phyloP scores from a whole-genome alignment of 768 basidiomycete genomes.

The Tulasnella sp. region DNA sequence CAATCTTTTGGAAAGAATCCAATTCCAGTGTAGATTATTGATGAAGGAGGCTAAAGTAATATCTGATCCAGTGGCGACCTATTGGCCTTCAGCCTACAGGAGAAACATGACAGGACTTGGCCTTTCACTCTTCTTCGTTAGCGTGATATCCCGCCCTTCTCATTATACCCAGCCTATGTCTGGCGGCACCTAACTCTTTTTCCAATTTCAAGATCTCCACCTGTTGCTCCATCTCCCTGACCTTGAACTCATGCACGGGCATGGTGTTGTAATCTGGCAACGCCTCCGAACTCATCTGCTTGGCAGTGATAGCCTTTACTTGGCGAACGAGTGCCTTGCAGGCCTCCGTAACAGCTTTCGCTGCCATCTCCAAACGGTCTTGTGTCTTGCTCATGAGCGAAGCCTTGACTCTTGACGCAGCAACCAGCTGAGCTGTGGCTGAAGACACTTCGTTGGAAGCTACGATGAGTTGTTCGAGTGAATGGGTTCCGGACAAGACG shows the following conservation, averaged over 20 bases:
- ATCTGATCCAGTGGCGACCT: no score
- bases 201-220: constrained; percentile 96
- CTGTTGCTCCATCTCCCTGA: constrained; percentile 96
- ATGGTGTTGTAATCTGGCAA: constrained; percentile 77
- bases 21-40: no score
- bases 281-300: constrained; percentile 67
- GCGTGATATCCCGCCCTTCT: constrained; percentile 82
- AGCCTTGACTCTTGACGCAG: constrained; percentile 95
- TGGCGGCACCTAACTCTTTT: constrained; percentile 83
- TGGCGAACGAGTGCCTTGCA: constrained; percentile 93
- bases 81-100: no score
- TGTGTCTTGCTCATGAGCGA: constrained; percentile 98
- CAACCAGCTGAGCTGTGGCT: constrained; percentile 95
- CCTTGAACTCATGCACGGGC: constrained; percentile 92
- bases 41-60: no score
- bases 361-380: constrained; percentile 87
- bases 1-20: no score
- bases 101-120: no score
- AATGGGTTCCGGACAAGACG: constrained; percentile 90
- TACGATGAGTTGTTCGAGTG: constrained; percentile 96
- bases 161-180: constrained; percentile 72
- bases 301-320: constrained; percentile 87
- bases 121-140: constrained; percentile 51
- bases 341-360: constrained; percentile 94
- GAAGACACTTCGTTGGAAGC: constrained; percentile 98